These are phyloP conservation scores for Talaromyces sp. DNA, from an alignment of 2,329 filamentous ascomycete species.

Conservation along the genomic window DNA sequence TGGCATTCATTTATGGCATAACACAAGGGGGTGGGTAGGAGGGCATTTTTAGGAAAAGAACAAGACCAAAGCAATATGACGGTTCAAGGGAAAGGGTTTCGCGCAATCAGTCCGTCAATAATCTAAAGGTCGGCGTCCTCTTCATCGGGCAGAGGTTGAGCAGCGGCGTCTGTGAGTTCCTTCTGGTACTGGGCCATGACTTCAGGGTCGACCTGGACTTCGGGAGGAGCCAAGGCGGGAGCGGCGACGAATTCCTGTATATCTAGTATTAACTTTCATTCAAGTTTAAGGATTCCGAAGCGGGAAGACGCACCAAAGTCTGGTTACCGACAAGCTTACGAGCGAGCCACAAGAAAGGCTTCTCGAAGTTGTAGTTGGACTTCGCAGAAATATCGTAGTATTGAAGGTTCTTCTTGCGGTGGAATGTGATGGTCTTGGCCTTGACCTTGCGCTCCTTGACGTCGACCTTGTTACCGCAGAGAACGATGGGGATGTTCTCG, in stretches of 20 bases:
- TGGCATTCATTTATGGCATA: constrained; percentile 13
- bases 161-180: constrained; percentile 80
- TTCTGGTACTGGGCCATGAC: constrained; percentile 59
- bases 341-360: constrained; percentile 99
- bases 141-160: constrained; percentile 89
- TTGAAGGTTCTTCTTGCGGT: constrained; percentile 99
- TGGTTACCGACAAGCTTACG: constrained; percentile 97
- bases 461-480: constrained; percentile 99
- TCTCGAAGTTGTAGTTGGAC: constrained; percentile 99
- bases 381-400: constrained; percentile 99
- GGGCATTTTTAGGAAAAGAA: constrained; percentile 23
- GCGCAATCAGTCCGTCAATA: constrained; percentile 19
- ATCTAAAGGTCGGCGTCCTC: constrained; percentile 66
- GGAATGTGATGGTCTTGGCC: constrained; percentile 99
- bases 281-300: too few relatives aligned
- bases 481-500: constrained; percentile 98
- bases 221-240: constrained; percentile 88
- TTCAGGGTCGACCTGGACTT: constrained; percentile 80
- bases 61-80: constrained; percentile 28
- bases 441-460: constrained; percentile 99
- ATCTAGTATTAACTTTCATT: constrained; percentile 1
- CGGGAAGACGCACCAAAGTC: constrained; percentile 60
- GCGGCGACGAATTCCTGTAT: constrained; percentile 90
- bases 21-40: constrained; percentile 16
- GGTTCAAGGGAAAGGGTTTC: constrained; percentile 1